Evolutionary conservation across 257 asterid genomes (phyloP), one percentile per base, ranked within the genome.

Genomic region (Henckelia pumila): DNA sequence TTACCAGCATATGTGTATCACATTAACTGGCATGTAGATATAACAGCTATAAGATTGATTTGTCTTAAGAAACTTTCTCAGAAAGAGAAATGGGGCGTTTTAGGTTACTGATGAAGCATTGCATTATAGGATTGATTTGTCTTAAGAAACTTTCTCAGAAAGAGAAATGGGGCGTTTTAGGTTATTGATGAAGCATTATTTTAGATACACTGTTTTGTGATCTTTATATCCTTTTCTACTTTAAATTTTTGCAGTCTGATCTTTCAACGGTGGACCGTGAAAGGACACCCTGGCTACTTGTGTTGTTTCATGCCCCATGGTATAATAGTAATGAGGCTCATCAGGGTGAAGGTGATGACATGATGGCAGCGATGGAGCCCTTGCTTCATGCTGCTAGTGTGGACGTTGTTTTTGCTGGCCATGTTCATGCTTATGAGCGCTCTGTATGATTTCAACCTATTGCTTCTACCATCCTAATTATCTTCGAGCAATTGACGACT

Each of bases 391-490:
- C 86, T 63, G 97, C 89, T 22, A 88, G 87, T 19, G 95, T 77
- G 21, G 97, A 90, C 73, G 32, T 88, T 33, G 85, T 81, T 56
- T 74, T 93, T 30, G 76, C 95, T 20, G 96, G 99, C 66, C 99
- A 93, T 60, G 99, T 93, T 55, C 97, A 93, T 83, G 99, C 99
- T 72, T 93, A 93, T 50, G 97, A 93, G 37, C 98, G 99, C 75
- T 63, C 95, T 78, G 99, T 93, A 86, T 58, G 79, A 61, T 58
- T 56, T 16, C 44, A 65, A 59, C 35, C 2, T 67, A 40, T 40
- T 16, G 21, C 62, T 53, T 53, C 67, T 20, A 0, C 40, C 58
- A 21, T 47, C 55, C 11, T 67, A 13, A 19, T 66, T 28, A 67
- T 61, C 49, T 49, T 61, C 19, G 63, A 23, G 61, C 17, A 52